Evolutionary conservation across 805 yeast species (phyloP).

Genomic region (Wickerhamomyces sydowiorum): DNA sequence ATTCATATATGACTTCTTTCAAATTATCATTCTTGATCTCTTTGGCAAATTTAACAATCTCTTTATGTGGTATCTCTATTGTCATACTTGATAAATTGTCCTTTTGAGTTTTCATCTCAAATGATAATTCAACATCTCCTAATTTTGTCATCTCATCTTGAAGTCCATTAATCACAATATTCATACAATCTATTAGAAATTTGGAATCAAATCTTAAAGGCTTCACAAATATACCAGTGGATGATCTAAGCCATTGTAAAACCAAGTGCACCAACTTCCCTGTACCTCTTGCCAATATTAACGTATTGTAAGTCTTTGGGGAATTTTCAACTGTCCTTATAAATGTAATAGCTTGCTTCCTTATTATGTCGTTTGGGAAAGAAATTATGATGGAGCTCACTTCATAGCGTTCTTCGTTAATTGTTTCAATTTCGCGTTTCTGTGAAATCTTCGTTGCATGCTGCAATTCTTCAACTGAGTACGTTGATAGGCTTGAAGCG

Average conservation of each 20-base stretch:
- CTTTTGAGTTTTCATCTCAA: slow-evolving; percentile 17
- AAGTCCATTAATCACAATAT: slow-evolving; percentile 15
- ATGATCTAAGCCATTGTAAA: slow-evolving; percentile 24
- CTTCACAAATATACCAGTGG: slow-evolving; percentile 20
- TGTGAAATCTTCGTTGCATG: slow-evolving; percentile 9
- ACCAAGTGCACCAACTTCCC: slow-evolving; percentile 16
- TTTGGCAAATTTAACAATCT: slow-evolving; percentile 16
- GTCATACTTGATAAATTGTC: slow-evolving; percentile 19
- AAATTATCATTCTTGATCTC: slow-evolving; percentile 5
- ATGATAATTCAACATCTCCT: slow-evolving; percentile 24
- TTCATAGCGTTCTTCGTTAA: slow-evolving; percentile 2
- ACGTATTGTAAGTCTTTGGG: slow-evolving; percentile 6
- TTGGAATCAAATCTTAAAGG: slow-evolving; percentile 19
- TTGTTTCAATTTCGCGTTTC: slow-evolving; percentile 1
- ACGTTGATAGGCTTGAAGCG: slow-evolving; percentile 10
- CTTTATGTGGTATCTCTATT: slow-evolving; percentile 22
- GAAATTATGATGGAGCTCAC: slow-evolving; percentile 4
- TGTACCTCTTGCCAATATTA: slow-evolving; percentile 7
- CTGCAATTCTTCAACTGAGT: slow-evolving; percentile 12
- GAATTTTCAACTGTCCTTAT: background rate
- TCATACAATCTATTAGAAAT: slow-evolving; percentile 21
- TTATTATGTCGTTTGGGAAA: slow-evolving; percentile 18
- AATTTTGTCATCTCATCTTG: slow-evolving; percentile 10
- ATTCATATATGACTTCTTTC: slow-evolving; percentile 13
- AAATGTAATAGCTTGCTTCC: slow-evolving; percentile 13